Evolutionary conservation across 805 yeast species (phyloP), one percentile per base, ranked within the genome.

Genomic region (Nakazawaea ishiwadae): DNA sequence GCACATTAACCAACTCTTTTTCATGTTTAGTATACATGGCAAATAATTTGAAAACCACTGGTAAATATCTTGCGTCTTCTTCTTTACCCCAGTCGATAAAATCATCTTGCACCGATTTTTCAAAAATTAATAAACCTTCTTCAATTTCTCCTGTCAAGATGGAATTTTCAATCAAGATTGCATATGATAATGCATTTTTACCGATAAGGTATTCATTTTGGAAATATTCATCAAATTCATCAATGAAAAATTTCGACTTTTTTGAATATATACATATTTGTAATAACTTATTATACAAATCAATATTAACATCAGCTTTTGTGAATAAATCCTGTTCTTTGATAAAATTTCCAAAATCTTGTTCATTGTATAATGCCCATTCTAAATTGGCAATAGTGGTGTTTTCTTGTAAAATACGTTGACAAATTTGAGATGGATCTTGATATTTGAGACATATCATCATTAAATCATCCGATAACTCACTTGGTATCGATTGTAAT

Each of bases 1-100:
- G 42, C 18, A 43, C 50, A 49, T 26, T 52, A 48, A 12, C 40
- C 35, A 31, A 43, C 32, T 37, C 39, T n/a, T n/a, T 3, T 27
- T 35, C 16, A 5, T 16, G 6, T 10, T 29, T 21, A 42, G 55
- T 51, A 38, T 55, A 51, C 4, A 28, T 23, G 1, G 53, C 35
- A 17, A 60, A 48, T 11, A 60, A 32, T 23, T 50, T 51, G 36
- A 60, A 59, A 15, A 63, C 41, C 2, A 52, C 44, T 0, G 57
- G 48, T 35, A 56, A 46, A 31, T 57, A 54, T 20, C 48, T 48
- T 1, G 61, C 59, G 44, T 56, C 55, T 35, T 50, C 50, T 12
- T 60, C 65, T 33, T 53, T 54, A 23, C 59, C 62, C 79, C 81
- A 75, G 20, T 65, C 64, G 5, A 68, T 62, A n/a, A 49, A 42